Evolutionary conservation across 306 rosid genomes (phyloP), one percentile per base, ranked within the genome.

Genomic region (Acacia melanoxylon): DNA sequence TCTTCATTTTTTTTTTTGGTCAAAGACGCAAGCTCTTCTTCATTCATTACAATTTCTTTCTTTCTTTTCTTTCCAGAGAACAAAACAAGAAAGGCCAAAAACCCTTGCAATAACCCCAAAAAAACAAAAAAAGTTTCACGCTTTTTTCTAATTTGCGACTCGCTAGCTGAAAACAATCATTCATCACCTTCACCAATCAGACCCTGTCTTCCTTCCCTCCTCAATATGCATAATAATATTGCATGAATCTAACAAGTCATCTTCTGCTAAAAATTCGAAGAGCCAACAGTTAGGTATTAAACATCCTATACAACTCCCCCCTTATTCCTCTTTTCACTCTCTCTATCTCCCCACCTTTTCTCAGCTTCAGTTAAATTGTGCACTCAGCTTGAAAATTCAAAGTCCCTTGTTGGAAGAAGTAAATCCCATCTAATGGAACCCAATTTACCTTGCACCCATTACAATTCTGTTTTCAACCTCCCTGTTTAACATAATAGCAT

Each of bases 261-360:
- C 93, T 90, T 94, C 97, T 89, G 85, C 94, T 90, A 90, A 93
- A 93, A 93, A 73, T 83, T 90, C 91, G 95, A 92, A 95, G 97
- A 87, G 89, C 93, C 86, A 90, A 88, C 85, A 87, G 94, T 91
- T 87, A 86, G 91, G 87, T 84, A 86, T 81, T 73, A 84, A 84
- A 82, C 52, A 82, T 76, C 88, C 90, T 88, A 89, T 86, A 87
- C 88, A 85, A 78, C 88, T 73, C 72, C 72, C 46, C 40, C 71
- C 52, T 78, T 69, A 54, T 69, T 68, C 4, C 58, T 68, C n/a
- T 42, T 67, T 25, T 44, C 49, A 4, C 80, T 45, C 56, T 48
- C 8, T n/a, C 70, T 48, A 8, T 24, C 49, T 51, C 37, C 70
- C 75, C 46, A 71, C 54, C 54, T 61, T 78, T 61, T 80, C 76